A percentile compares a stretch with the other conserved stretches of the same genome.
Evolutionary conservation across 805 yeast genomes (phyloP).

Genomic region (Metschnikowia similis): DNA sequence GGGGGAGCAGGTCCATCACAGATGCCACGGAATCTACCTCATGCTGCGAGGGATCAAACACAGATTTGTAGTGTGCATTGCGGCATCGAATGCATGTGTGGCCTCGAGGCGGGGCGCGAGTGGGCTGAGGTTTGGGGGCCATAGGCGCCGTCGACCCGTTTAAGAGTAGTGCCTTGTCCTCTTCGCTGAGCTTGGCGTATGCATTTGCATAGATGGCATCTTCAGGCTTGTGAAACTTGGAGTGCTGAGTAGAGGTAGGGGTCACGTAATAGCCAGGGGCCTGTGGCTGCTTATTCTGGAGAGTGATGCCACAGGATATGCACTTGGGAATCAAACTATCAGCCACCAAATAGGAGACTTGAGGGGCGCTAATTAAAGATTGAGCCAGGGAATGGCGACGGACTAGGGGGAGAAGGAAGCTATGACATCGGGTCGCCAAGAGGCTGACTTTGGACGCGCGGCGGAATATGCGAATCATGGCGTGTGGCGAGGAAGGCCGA

Average conservation of each 20-base stretch:
- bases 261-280: slow-evolving; percentile 43
- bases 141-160: slow-evolving; percentile 13
- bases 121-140: background rate
- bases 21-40: slow-evolving; percentile 20
- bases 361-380: background rate
- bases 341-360: slow-evolving; percentile 12
- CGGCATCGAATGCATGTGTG: slow-evolving; percentile 53
- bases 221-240: background rate
- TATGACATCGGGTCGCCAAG: background rate
- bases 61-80: slow-evolving; percentile 44
- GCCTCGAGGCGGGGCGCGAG: background rate
- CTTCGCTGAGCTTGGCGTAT: slow-evolving; percentile 18
- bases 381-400: background rate
- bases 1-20: slow-evolving; percentile 35
- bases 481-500: background rate
- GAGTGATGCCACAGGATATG: slow-evolving; percentile 52
- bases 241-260: slow-evolving; percentile 1
- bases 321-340: slow-evolving; percentile 30
- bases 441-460: background rate
- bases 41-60: slow-evolving; percentile 29
- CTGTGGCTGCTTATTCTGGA: slow-evolving; percentile 39
- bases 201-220: slow-evolving; percentile 23
- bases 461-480: background rate
- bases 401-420: background rate
- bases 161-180: slow-evolving; percentile 26